Conservation (phyloP, 2,329 filamentous ascomycete species). For the Aspergillus niger region DNA sequence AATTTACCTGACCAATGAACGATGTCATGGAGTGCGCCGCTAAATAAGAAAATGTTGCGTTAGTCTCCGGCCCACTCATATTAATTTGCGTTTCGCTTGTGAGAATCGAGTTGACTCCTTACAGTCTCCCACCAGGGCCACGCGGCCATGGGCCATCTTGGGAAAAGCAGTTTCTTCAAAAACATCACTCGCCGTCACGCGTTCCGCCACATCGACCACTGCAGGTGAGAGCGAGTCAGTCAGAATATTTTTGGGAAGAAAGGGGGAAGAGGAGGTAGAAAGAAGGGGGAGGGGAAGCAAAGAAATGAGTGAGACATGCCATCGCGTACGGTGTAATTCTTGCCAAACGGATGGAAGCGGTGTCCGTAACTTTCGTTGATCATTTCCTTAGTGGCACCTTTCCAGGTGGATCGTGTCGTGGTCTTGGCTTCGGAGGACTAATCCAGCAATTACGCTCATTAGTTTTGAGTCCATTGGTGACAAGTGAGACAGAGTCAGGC, state of each 20-base stretch:
- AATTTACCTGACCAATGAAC: not conserved
- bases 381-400: not conserved
- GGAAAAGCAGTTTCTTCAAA: constrained; percentile 6
- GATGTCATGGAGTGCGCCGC: not conserved
- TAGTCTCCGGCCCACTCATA: not conserved
- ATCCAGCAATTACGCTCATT: not conserved
- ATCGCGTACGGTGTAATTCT: not conserved
- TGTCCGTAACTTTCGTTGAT: constrained; percentile 5
- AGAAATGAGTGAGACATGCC: not conserved
- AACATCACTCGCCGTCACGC: constrained; percentile 8
- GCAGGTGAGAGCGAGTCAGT: no score
- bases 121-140: constrained; percentile 7
- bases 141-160: constrained; percentile 1
- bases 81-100: no score
- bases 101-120: not conserved
- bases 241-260: not conserved
- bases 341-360: constrained; percentile 5
- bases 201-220: constrained; percentile 4
- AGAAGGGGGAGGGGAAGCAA: no score
- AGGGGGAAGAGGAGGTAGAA: not conserved
- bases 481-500: not conserved
- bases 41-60: not conserved
- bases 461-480: not conserved
- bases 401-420: constrained; percentile 5
- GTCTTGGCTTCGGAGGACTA: not conserved